Evolutionary conservation across 495 filamentous ascomycete genomes (phyloP), one percentile per base, ranked within the genome.

Genomic region (Chaetomium fimeti): DNA sequence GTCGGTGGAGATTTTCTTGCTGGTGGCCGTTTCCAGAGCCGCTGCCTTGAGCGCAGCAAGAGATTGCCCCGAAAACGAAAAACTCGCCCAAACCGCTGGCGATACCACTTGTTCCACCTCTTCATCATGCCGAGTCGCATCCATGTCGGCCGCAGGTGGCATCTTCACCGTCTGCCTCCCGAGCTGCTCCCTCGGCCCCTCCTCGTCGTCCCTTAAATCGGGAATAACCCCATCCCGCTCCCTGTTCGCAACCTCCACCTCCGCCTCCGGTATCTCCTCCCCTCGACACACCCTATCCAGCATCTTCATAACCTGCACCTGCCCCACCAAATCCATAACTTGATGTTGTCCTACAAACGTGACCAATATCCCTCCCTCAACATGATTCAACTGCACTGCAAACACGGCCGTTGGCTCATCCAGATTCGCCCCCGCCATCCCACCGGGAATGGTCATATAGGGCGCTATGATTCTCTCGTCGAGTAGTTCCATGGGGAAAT

Each of bases 321-420:
- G 82, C 8, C 85, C 84, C 3, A 73, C 80, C 74, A 81, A 78
- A 65, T 86, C 84, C 78, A 84, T 83, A 18, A 72, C 63, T 40
- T 78, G 71, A 63, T 88, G 85, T 38, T 84, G 75, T 16, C 69
- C 75, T 42, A 74, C 67, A 58, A 84, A 66, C 1, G 78, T 81
- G 36, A 88, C 72, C 9, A 87, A 62, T 0, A 84, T 60, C 1
- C 83, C 83, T 25, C 76, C 81, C 20, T 58, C 55, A 56, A 87
- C 79, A 70, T 84, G 82, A 65, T 72, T 86, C 0, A 76, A 79
- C 71, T 87, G 84, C 15, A 87, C 48, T 18, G 76, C 61, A 61
- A 87, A 79, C 16, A 85, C 80, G 29, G 63, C 43, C 11, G 47
- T 55, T 24, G 57, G 57, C 5, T 36, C 32, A 15, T 76, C 71